These are phyloP conservation scores for Heritiera littoralis DNA, from an alignment of 345 rosid genomes.

Conservation along the genomic window DNA sequence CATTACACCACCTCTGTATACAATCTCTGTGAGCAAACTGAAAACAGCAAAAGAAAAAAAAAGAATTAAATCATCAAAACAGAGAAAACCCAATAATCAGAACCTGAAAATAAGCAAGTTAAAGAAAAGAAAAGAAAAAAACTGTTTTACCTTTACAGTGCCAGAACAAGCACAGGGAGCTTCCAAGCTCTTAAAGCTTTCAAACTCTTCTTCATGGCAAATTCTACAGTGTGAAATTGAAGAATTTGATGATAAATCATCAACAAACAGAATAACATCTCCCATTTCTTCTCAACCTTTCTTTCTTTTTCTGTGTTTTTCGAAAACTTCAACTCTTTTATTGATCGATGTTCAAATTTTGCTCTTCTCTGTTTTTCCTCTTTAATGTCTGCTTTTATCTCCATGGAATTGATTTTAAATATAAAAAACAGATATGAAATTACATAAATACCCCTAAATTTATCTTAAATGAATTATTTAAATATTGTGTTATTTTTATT, in stretches of 20 bases:
- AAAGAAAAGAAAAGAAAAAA: not conserved
- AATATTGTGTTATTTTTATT: not conserved
- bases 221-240: constrained; percentile 64
- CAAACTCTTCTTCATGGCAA: constrained; percentile 82
- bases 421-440: constrained; percentile 17
- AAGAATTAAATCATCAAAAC: not conserved
- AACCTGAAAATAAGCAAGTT: not conserved
- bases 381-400: not conserved
- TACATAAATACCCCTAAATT: constrained; percentile 33
- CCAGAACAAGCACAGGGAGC: constrained; percentile 97
- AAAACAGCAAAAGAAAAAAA: not conserved
- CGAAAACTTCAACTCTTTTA: not conserved
- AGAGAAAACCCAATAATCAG: not conserved
- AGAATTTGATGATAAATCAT: constrained; percentile 40
- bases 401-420: constrained; percentile 23
- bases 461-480: not conserved
- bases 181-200: constrained; percentile 66
- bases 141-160: constrained; percentile 63
- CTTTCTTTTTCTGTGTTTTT: not conserved
- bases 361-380: not conserved
- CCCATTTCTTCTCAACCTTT: constrained; percentile 43
- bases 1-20: constrained; percentile 98
- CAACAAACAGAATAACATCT: constrained; percentile 55
- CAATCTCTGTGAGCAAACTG: constrained; percentile 92
- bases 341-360: constrained; percentile 16